Base-by-base conservation (phyloP, 2,329 filamentous ascomycete species). In the Tothia fuscella region DNA sequence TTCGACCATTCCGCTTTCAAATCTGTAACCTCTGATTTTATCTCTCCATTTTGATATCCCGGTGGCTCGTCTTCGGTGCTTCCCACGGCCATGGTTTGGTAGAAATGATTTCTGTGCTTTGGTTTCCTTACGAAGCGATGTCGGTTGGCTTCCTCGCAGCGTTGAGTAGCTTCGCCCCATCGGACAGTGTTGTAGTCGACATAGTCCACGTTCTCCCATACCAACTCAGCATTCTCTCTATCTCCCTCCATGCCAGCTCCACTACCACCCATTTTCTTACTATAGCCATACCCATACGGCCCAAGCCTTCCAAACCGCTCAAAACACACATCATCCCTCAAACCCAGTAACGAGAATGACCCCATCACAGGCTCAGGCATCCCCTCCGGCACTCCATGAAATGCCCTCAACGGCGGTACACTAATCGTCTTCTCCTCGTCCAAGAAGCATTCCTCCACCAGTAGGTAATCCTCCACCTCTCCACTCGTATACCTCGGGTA, bases 271-370 rank as follows among this genome's bases (percentile, higher is more conserved):
- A 72, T 77, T 44, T 78, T 77, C 25, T 72, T 67, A 24, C 82
- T 84, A 58, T 96, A 96, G 6, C 89, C 89, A 47, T 86, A 76
- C 0, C 89, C 89, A 51, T 98, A 98, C 0, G 89, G 83, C 0
- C 85, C 88, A 22, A 91, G 75, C 48, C 87, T 75, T 3, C 89
- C 89, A 56, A 84, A 93, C 2, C 91, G 74, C 51, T 98, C 91
- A 55, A 94, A 95, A 63, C 91, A 98, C 35, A 95, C 75, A 53
- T 93, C 81, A 49, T 93, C 76, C 14, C 82, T 76, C 26, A 96
- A 65, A 0, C 78, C 80, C 10, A 96, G 62, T 30, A 89, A 60
- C 7, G 87, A 77, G 53, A 94, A 88, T 0, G 86, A 93, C n/a
- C 91, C 91, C 54, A 89, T 74, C 2, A 84, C 75, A 45, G 86